A percentile compares a stretch with the other conserved stretches of the same genome.
Evolutionary conservation across 2,329 filamentous ascomycete species (phyloP).

Genomic region (Macrophomina pseudophaseolina): DNA sequence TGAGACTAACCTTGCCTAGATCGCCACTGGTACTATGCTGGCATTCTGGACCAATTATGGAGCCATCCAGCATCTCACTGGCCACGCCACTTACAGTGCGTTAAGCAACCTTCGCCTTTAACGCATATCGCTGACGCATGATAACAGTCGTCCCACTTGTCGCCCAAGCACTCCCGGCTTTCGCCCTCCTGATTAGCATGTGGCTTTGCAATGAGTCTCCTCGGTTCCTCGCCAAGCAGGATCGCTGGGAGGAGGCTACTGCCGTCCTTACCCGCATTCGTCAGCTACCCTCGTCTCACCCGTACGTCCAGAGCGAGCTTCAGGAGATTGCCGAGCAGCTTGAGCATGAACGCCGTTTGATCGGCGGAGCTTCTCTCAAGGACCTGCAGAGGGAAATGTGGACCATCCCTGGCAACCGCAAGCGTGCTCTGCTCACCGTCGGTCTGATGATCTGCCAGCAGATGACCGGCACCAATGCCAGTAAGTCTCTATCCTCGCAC

Average conservation of each 20-base stretch:
- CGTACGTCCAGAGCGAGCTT: conserved; percentile 44
- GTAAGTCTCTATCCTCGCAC: neutral
- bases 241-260: conserved; percentile 70
- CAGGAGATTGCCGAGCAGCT: conserved; percentile 46
- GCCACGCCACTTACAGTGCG: conserved; percentile 55
- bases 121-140: neutral
- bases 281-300: conserved; percentile 49
- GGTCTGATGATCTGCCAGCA: conserved; percentile 71
- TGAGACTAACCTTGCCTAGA: conserved; percentile 26
- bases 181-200: conserved; percentile 66
- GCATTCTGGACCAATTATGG: conserved; percentile 63
- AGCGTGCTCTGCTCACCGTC: conserved; percentile 67
- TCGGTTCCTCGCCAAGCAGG: conserved; percentile 69
- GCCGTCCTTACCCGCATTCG: conserved; percentile 62
- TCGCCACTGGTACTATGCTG: conserved; percentile 58
- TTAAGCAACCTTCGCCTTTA: conserved; percentile 25
- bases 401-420: conserved; percentile 55
- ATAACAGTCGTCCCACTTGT: conserved; percentile 61
- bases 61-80: conserved; percentile 51
- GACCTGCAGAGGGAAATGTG: conserved; percentile 51
- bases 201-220: conserved; percentile 68
- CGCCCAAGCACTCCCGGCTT: conserved; percentile 68
- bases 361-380: conserved; percentile 54
- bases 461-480: conserved; percentile 60
- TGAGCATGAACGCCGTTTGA: conserved; percentile 62